phyloP scores from a whole-genome alignment of 495 filamentous ascomycete species.

The Jackrogersella multiformis region DNA sequence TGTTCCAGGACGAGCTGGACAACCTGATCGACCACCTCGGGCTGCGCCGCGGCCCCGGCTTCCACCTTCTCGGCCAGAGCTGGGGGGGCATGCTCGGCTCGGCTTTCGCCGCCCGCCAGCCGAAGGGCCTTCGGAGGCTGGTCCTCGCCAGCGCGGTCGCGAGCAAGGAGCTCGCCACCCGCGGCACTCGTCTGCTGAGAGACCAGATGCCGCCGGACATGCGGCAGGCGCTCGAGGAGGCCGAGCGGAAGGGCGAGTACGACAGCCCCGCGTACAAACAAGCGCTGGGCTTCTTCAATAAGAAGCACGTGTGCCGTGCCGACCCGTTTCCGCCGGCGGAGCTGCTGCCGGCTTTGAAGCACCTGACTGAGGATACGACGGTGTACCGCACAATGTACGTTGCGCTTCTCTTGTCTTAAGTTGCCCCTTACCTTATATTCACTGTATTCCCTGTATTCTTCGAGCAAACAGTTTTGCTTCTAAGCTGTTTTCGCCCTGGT shows the following conservation, averaged over 20 bases:
- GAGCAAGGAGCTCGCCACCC: constrained; percentile 25
- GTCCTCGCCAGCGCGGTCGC: constrained; percentile 51
- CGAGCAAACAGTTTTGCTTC: not conserved
- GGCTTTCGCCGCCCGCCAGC: constrained; percentile 44
- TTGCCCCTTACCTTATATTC: not conserved
- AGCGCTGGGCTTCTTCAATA: constrained; percentile 51
- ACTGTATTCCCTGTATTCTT: not conserved
- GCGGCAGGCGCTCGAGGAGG: constrained; percentile 41
- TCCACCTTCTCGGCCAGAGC: constrained; percentile 23
- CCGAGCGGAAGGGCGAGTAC: constrained; percentile 52
- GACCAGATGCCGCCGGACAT: constrained; percentile 53
- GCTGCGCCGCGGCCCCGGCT: constrained; percentile 10
- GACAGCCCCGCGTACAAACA: constrained; percentile 54
- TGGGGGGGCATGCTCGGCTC: constrained; percentile 26
- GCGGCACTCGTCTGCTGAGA: constrained; percentile 44
- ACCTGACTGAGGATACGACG: constrained; percentile 39
- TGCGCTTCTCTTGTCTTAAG: not conserved
- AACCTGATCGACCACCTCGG: constrained; percentile 48
- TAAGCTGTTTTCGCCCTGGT: not conserved
- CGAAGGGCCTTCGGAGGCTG: constrained; percentile 52
- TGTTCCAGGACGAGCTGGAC: constrained; percentile 60
- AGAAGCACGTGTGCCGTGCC: constrained; percentile 52
- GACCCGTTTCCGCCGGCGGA: constrained; percentile 50
- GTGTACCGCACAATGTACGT: constrained; percentile 13
- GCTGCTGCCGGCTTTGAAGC: constrained; percentile 40